Base-by-base conservation (phyloP, 345 rosid species). In the Leavenworthia alabamica region DNA sequence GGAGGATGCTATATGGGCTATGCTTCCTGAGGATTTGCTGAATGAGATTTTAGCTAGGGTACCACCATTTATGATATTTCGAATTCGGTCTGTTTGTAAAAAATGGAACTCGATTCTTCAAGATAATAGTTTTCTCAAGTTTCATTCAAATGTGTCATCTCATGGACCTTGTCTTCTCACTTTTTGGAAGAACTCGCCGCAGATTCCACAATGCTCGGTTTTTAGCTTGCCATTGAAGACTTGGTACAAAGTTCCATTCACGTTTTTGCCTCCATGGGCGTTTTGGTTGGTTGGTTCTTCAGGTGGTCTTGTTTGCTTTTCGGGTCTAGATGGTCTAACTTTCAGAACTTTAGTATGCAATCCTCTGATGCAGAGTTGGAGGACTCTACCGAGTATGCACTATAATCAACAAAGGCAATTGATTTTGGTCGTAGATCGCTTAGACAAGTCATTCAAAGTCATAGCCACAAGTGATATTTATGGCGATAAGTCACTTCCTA, bases 281-380 rank as follows among this genome's bases (percentile, higher is more conserved):
- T 77, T 83, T 72, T 92, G 98, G 96, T 66, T 88, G 78, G 88
- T 89, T 40, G 95, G 96, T 56, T 92, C 98, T 55, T 86, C 96
- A 1, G 84, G 93, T 12, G 96, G 95, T 20, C 83, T 88, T 23
- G 95, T 91, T 53, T 88, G 98, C 72, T 88, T 91, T 71, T 88
- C 98, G 48, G 98, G 98, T 29, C 87, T 86, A 2, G 98, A 91
- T 66, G 95, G 89, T 19, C 29, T 86, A 64, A 82, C 82, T 63
- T 91, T 88, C 80, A 88, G 70, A 68, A 85, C 87, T 20, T 67
- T 91, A 67, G 88, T 91, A 46, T 88, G 98, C 73, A 91, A 88
- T 76, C 98, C 98, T 3, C 79, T 88, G 40, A 88, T 90, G 15
- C 98, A 91, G 74, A 61, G 74, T 49, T 92, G 92, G 89, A 84